phyloP scores from a whole-genome alignment of 441 rosid genomes.

The Flueggea neowawraea region DNA sequence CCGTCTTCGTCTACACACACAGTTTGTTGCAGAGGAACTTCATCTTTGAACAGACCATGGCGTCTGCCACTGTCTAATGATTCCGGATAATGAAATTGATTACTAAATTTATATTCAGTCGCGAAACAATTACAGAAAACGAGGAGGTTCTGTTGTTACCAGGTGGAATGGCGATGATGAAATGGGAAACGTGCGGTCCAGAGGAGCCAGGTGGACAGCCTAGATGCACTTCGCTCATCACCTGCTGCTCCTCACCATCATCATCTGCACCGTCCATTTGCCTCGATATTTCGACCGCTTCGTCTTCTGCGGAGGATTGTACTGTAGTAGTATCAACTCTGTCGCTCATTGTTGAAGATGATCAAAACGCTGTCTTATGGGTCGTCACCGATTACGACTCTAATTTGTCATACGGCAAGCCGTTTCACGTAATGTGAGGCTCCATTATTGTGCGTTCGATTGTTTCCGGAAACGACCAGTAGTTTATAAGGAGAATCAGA shows the following conservation, averaged over 20 bases:
- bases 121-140: neutral
- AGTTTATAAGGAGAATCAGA: too few relatives aligned
- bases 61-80: slow-evolving; percentile 20
- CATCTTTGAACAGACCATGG: slow-evolving; percentile 13
- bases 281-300: neutral
- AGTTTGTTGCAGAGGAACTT: slow-evolving; percentile 12
- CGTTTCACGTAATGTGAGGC: too few relatives aligned
- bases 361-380: slow-evolving; percentile 1
- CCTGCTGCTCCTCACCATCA: slow-evolving; percentile 26
- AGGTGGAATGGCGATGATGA: slow-evolving; percentile 54
- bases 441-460: too few relatives aligned
- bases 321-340: neutral
- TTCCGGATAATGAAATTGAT: neutral
- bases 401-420: too few relatives aligned
- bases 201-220: slow-evolving; percentile 68
- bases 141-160: slow-evolving; percentile 25
- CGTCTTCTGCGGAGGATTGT: neutral
- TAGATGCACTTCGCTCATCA: slow-evolving; percentile 89
- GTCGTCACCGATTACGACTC: too few relatives aligned
- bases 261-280: slow-evolving; percentile 25
- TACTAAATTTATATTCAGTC: too few relatives aligned
- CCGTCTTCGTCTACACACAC: slow-evolving; percentile 71
- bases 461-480: too few relatives aligned
- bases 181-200: slow-evolving; percentile 58
- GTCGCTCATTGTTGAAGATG: neutral